Evolutionary conservation across 257 asterid genomes (phyloP).

Genomic region (Forsythia viridissima): DNA sequence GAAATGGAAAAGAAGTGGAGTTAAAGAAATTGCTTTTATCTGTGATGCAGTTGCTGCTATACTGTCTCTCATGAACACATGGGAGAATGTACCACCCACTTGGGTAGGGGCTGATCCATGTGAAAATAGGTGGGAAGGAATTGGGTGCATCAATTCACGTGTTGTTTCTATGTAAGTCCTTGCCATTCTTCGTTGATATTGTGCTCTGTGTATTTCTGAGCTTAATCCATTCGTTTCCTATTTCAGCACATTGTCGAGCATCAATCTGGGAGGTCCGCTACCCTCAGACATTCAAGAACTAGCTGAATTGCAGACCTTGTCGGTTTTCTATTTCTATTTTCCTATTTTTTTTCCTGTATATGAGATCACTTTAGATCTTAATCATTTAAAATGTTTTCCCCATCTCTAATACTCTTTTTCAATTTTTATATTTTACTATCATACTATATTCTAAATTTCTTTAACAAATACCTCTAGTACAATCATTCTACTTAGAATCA

Average conservation of each 20-base stretch:
- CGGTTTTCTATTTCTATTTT: conserved; percentile 30
- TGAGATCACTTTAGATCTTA: not conserved
- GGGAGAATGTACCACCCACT: conserved; percentile 50
- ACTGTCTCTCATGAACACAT: conserved; percentile 29
- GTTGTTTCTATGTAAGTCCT: conserved; percentile 46
- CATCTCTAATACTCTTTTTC: no score
- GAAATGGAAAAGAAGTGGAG: not conserved
- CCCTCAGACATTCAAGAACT: conserved; percentile 63
- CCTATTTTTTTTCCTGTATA: not conserved
- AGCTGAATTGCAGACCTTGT: conserved; percentile 74
- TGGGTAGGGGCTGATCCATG: conserved; percentile 65
- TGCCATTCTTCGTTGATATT: not conserved
- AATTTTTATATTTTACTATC: not conserved
- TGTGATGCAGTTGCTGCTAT: conserved; percentile 43
- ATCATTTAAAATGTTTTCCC: not conserved
- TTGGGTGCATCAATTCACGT: conserved; percentile 36
- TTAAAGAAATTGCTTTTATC: conserved; percentile 6
- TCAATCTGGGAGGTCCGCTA: conserved; percentile 56
- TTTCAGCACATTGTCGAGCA: conserved; percentile 68
- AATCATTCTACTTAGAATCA: not conserved
- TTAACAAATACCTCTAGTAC: not conserved
- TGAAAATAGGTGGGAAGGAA: conserved; percentile 49
- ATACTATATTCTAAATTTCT: not conserved
- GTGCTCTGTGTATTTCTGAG: not conserved
- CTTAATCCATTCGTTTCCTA: conserved; percentile 10